Evolutionary conservation across 2,329 filamentous ascomycete species (phyloP), one percentile per base, ranked within the genome.

Genomic region (Helminthosporium solani): DNA sequence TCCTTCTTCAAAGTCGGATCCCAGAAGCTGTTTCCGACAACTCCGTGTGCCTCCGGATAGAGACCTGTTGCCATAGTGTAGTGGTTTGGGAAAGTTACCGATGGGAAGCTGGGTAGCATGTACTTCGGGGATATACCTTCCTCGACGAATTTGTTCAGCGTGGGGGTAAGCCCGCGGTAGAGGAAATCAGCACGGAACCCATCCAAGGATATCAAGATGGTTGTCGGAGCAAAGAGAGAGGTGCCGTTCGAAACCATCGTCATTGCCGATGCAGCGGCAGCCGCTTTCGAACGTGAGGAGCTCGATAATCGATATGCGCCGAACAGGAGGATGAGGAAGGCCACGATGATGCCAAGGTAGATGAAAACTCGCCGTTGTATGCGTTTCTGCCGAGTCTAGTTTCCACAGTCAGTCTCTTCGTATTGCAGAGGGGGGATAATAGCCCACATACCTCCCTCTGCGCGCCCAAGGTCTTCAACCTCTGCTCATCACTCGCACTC

Each of bases 151-250:
- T 84, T 79, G 57, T 84, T 88, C 7, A 99, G 76, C 2, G 86
- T 84, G 1, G 92, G 94, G 1, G 92, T 96, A 25, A 97, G 73
- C 0, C 85, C 86, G 12, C 90, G 84, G 53, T 87, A 82, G 33
- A 99, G 76, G 63, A 96, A 97, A 67, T 97, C 94, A 16, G 94
- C 92, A 14, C 94, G 86, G 74, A 99, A 97, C 3, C 94, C 94
- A 70, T 99, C 94, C 15, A 99, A 79, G 36, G 91, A 96, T 64
- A 99, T 88, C 43, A 97, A 78, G 48, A 99, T 87, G 1, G 94
- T 96, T 0, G 94, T 99, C 1, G 91, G 90, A 8, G 84, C 86
- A 66, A 97, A 99, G 3, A 89, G 74, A 2, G 90, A 87, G 0
- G 90, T 95, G 43, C 94, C 94, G 67, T 99, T 99, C 14, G 78